Base-by-base conservation (phyloP, 176 grass and related monocot genomes). In the Zizania latifolia region DNA sequence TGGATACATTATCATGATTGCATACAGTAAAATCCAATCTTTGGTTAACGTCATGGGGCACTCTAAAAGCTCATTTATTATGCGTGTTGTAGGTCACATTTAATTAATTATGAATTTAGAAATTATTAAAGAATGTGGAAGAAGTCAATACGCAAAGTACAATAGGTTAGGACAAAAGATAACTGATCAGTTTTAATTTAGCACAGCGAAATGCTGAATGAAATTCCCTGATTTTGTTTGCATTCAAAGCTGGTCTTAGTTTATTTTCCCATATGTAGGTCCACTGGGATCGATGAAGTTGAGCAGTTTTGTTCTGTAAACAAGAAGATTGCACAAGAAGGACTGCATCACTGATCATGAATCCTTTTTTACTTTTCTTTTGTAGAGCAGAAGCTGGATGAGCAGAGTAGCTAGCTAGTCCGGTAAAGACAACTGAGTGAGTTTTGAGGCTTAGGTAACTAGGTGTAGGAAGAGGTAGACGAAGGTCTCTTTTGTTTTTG, bases 311-410 rank as follows among this genome's bases (percentile, higher is more conserved):
- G 22, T 23, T 67, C 16, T 74, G 12, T 59, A 72, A 59, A 71
- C 28, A 70, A 69, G 12, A 84, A 72, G 57, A 51, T 64, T 64
- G 58, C 44, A 33, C 70, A 48, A 19, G 31, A 71, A 79, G 72
- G 15, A 58, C 40, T 58, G 56, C 44, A 74, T 59, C 83, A 66
- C 44, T 77, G 53, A 17, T 14, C 63, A 57, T 8, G n/a, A 6
- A 17, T 24, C 0, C 35, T 82, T 58, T 72, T 65, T 82, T 19
- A 4, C 85, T 72, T 87, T 87, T 65, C 23, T 58, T 77, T 82
- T 78, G 22, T 58, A 44, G 63, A 27, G 13, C 66, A 50, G n/a
- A 38, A 78, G 79, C 64, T 21, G 31, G 16, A 71, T 45, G 78
- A 59, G 8, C 45, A n/a, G n/a, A n/a, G n/a, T n/a, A n/a, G n/a